Percentiles rank a stretch among this genome's conserved stretches.
Evolutionary conservation across 148 eudicot genomes (phyloP).

Genomic region (Polygonum maritimum): DNA sequence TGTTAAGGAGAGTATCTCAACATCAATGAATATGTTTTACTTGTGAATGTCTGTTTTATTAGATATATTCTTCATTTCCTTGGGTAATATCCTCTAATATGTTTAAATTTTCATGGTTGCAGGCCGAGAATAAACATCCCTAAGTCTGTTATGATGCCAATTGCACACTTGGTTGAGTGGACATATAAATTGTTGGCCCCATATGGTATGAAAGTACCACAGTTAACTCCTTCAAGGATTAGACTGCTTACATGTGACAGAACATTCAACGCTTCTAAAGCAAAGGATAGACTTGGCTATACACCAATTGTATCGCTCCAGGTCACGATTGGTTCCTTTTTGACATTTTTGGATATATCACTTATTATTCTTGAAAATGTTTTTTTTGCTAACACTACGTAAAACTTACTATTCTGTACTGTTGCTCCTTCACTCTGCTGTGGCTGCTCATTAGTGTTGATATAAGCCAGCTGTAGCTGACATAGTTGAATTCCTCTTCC

Average conservation of each 20-base stretch:
- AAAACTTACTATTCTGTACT: not conserved
- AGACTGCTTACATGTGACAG: slow-evolving; percentile 73
- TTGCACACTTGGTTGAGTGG: slow-evolving; percentile 70
- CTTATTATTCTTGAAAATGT: not conserved
- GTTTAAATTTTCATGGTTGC: slow-evolving; percentile 20
- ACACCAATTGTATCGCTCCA: slow-evolving; percentile 79
- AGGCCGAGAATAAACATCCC: slow-evolving; percentile 96
- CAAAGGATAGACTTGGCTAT: slow-evolving; percentile 90
- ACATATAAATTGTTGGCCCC: slow-evolving; percentile 69
- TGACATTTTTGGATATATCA: not conserved
- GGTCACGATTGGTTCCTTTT: slow-evolving; percentile 30
- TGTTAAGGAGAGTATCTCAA: not conserved
- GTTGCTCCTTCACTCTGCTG: not conserved
- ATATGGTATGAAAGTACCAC: slow-evolving; percentile 97
- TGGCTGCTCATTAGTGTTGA: not conserved
- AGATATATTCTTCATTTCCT: not conserved
- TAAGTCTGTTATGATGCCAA: slow-evolving; percentile 75
- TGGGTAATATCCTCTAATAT: not conserved
- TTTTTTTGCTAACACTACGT: not conserved
- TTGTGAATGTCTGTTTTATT: not conserved
- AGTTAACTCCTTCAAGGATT: slow-evolving; percentile 90
- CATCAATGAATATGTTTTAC: not conserved
- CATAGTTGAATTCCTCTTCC: not conserved
- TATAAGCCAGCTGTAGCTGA: slow-evolving; percentile 2
- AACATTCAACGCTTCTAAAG: slow-evolving; percentile 80